Percentiles rank a stretch among this genome's conserved stretches.
Evolutionary conservation across 805 yeast genomes (phyloP).

Genomic region (Zygotorulaspora sp.): DNA sequence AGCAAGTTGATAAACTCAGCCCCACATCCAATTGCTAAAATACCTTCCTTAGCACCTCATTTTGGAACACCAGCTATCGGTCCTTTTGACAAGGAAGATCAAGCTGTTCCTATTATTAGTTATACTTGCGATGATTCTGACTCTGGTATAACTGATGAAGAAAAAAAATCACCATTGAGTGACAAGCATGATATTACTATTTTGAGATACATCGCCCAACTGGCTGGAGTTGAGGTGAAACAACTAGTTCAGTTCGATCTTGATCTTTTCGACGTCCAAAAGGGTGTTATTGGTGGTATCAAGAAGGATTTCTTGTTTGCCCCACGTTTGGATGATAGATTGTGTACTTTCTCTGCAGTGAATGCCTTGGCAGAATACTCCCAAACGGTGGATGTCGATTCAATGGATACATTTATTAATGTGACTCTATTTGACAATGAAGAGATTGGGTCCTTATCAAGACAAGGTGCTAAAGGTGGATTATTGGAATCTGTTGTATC

Average conservation of each 20-base stretch:
- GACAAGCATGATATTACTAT: constrained; percentile 66
- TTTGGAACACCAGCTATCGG: constrained; percentile 67
- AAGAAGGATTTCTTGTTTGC: constrained; percentile 71
- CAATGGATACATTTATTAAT: constrained; percentile 44
- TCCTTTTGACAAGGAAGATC: constrained; percentile 73
- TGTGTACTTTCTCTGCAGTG: constrained; percentile 72
- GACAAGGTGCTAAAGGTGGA: constrained; percentile 82
- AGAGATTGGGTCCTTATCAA: constrained; percentile 75
- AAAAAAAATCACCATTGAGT: constrained; percentile 56
- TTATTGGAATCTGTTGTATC: constrained; percentile 59
- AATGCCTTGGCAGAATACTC: constrained; percentile 49
- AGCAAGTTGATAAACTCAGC: constrained; percentile 51
- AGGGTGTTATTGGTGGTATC: constrained; percentile 73
- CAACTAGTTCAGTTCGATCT: constrained; percentile 69
- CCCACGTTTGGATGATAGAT: constrained; percentile 81
- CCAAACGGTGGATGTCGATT: constrained; percentile 39
- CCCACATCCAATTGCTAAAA: constrained; percentile 69
- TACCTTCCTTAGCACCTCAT: constrained; percentile 84
- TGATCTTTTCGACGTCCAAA: constrained; percentile 77
- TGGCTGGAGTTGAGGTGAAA: constrained; percentile 53
- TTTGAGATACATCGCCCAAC: constrained; percentile 61
- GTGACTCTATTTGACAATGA: constrained; percentile 75
- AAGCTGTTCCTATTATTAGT: constrained; percentile 75
- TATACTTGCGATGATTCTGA: constrained; percentile 38
- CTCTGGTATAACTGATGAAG: constrained; percentile 39